Percentiles rank a stretch among this genome's conserved stretches.
These are phyloP conservation scores for Floccularia luteovirens DNA, from an alignment of 768 basidiomycete genomes.

Conservation along the genomic window DNA sequence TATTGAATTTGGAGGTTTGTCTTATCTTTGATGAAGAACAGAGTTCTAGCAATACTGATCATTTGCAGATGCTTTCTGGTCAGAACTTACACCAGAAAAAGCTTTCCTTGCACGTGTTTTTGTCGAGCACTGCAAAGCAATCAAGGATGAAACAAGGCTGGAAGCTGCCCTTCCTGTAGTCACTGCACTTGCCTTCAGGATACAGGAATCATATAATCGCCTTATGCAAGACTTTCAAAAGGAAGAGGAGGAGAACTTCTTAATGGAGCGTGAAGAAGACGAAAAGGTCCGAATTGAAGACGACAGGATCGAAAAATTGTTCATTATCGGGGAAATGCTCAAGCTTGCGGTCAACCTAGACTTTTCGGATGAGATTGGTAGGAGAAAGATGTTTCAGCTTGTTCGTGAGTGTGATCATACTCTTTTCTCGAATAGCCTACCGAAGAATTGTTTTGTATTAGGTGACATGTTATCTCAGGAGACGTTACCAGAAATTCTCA, in stretches of 20 bases:
- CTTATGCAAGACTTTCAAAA: conserved; percentile 16
- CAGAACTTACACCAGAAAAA: conserved; percentile 58
- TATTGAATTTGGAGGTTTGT: conserved; percentile 63
- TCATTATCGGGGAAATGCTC: conserved; percentile 77
- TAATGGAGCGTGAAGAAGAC: conserved; percentile 18
- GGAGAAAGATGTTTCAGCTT: conserved; percentile 80
- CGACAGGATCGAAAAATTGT: conserved; percentile 42
- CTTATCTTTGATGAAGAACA: neutral
- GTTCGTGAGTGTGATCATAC: conserved; percentile 50
- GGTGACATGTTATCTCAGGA: conserved; percentile 79
- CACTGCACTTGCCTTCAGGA: conserved; percentile 68
- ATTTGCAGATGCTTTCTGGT: conserved; percentile 78
- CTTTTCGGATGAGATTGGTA: conserved; percentile 88
- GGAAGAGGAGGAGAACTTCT: conserved; percentile 14
- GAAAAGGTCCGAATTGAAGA: conserved; percentile 38
- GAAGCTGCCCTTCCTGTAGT: conserved; percentile 78
- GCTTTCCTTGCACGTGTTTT: conserved; percentile 81
- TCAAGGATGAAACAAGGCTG: conserved; percentile 52
- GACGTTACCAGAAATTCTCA: conserved; percentile 57
- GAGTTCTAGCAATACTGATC: conserved; percentile 1
- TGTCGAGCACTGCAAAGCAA: conserved; percentile 65
- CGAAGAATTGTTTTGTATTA: conserved; percentile 15
- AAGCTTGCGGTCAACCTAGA: conserved; percentile 74
- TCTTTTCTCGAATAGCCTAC: neutral
- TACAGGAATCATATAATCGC: conserved; percentile 65